Evolutionary conservation across 2,329 filamentous ascomycete genomes (phyloP).

Genomic region (Chaetomiaceae sp.): DNA sequence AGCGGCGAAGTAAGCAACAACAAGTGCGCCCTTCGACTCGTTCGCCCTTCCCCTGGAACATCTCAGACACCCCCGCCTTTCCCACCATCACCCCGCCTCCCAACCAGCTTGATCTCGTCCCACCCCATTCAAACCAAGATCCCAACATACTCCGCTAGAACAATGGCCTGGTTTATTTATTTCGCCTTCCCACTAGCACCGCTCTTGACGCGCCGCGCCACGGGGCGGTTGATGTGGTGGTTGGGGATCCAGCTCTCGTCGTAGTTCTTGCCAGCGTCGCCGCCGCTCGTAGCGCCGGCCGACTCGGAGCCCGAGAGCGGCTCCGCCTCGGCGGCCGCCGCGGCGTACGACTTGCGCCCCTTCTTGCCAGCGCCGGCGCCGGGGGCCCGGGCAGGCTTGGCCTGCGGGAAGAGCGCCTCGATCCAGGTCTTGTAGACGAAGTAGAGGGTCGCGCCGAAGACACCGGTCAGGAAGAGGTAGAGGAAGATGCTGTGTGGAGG

Average conservation of each 20-base stretch:
- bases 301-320: constrained; percentile 67
- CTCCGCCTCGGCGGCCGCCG: constrained; percentile 42
- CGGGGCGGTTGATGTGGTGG: constrained; percentile 81
- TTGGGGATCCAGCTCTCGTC: constrained; percentile 93
- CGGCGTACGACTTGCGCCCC: constrained; percentile 61
- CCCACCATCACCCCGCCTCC: not conserved
- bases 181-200: constrained; percentile 40
- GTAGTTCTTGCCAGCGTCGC: constrained; percentile 60
- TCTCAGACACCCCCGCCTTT: not conserved
- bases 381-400: constrained; percentile 34
- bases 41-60: not conserved
- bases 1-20: not conserved
- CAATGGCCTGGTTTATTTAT: constrained; percentile 4
- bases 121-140: no score
- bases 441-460: constrained; percentile 77
- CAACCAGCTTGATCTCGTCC: no score
- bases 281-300: constrained; percentile 62
- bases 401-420: constrained; percentile 89
- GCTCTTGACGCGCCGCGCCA: constrained; percentile 63
- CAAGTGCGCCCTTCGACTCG: not conserved
- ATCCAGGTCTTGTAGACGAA: constrained; percentile 99
- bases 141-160: not conserved
- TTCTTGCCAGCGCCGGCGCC: constrained; percentile 55
- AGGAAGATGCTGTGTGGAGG: constrained; percentile 76
- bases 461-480: constrained; percentile 80